These are phyloP conservation scores for Sophora flavescens DNA, from an alignment of 306 rosid genomes.

Conservation along the genomic window DNA sequence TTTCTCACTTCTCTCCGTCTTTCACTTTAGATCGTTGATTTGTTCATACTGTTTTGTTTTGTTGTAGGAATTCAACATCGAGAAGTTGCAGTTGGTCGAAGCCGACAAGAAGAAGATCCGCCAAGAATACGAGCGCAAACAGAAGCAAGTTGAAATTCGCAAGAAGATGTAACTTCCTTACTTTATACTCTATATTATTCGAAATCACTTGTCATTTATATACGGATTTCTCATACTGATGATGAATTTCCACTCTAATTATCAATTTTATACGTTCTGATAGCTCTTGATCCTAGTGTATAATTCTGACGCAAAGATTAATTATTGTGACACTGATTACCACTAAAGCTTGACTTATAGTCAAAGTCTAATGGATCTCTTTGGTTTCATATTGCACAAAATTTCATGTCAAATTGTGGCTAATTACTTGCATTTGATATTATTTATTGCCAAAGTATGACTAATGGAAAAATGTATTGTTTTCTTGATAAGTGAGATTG, in stretches of 20 bases:
- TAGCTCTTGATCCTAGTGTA: constrained; percentile 10
- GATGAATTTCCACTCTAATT: constrained; percentile 7
- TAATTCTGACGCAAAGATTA: constrained; percentile 7
- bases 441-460: constrained; percentile 28
- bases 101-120: constrained; percentile 99
- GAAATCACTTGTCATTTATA: neutral
- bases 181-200: neutral
- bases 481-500: neutral
- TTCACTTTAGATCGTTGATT: constrained; percentile 6
- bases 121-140: constrained; percentile 95
- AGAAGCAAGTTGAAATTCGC: constrained; percentile 94
- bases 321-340: neutral
- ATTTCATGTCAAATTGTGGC: neutral
- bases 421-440: constrained; percentile 7
- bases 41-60: neutral
- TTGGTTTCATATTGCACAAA: neutral
- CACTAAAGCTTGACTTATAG: constrained; percentile 9
- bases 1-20: too few relatives aligned
- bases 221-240: neutral
- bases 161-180: constrained; percentile 77
- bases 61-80: constrained; percentile 92
- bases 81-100: constrained; percentile 96
- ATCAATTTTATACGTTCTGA: constrained; percentile 1
- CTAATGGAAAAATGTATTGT: neutral
- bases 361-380: neutral